Conservation (phyloP, 2,329 filamentous ascomycete species). For the Calonectria leucothoes region DNA sequence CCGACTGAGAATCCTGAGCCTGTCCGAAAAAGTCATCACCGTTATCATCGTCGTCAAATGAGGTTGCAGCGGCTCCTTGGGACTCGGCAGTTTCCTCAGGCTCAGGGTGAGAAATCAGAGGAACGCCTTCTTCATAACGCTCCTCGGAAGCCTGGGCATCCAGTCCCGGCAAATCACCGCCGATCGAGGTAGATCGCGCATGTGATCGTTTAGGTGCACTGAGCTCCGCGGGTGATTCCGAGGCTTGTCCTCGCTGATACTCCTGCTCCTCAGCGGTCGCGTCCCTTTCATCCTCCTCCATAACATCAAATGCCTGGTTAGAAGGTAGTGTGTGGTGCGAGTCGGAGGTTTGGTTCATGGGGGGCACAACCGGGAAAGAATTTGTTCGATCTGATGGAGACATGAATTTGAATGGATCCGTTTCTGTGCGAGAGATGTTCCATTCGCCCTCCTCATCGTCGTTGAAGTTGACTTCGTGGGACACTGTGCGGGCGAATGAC, state of each 20-base stretch:
- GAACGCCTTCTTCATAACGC: constrained; percentile 77
- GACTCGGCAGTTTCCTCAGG: constrained; percentile 27
- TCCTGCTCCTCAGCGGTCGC: constrained; percentile 56
- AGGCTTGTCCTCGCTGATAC: constrained; percentile 35
- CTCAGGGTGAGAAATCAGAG: constrained; percentile 62
- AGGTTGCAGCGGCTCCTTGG: constrained; percentile 33
- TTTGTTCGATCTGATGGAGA: constrained; percentile 68
- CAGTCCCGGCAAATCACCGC: constrained; percentile 55
- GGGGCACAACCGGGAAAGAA: constrained; percentile 70
- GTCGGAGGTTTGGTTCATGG: constrained; percentile 44
- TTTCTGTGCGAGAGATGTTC: constrained; percentile 62
- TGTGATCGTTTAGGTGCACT: constrained; percentile 34
- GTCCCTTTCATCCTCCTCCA: constrained; percentile 64
- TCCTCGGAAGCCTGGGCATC: constrained; percentile 62
- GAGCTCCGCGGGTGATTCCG: constrained; percentile 19
- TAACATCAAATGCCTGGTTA: constrained; percentile 64
- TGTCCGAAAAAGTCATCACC: constrained; percentile 75
- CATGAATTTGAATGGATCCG: constrained; percentile 72
- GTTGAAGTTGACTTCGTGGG: constrained; percentile 70
- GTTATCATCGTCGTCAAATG: constrained; percentile 59
- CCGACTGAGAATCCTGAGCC: constrained; percentile 48
- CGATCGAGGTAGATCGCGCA: constrained; percentile 51
- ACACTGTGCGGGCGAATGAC: constrained; percentile 74
- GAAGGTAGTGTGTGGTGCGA: constrained; percentile 54
- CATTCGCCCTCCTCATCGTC: constrained; percentile 71